A percentile compares a stretch with the other conserved stretches of the same genome.
phyloP scores from a whole-genome alignment of 805 yeast genomes.

The Yamadazyma nakazawae region DNA sequence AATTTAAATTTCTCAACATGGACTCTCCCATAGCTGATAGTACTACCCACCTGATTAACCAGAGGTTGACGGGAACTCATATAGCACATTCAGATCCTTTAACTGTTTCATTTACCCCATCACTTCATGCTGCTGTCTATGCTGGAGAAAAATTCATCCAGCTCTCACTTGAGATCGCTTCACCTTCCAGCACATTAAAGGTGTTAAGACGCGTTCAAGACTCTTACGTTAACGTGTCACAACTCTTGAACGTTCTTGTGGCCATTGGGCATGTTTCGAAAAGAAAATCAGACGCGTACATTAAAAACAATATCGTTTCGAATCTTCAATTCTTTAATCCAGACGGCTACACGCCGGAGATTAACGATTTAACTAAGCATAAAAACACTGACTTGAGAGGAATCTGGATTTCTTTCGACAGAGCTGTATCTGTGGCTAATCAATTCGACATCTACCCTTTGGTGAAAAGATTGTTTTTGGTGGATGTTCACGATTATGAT shows the following conservation, averaged over 20 bases:
- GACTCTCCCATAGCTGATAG: slow-evolving; percentile 42
- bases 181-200: slow-evolving; percentile 11
- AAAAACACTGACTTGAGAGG: slow-evolving; percentile 30
- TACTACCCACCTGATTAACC: slow-evolving; percentile 38
- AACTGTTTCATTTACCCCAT: slow-evolving; percentile 15
- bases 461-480: slow-evolving; percentile 33
- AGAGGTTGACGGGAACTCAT: slow-evolving; percentile 35
- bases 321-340: slow-evolving; percentile 26
- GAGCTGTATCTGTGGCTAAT: slow-evolving; percentile 37
- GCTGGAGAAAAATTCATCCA: slow-evolving; percentile 38
- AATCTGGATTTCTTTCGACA: slow-evolving; percentile 43
- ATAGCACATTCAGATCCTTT: background rate
- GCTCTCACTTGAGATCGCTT: slow-evolving; percentile 19
- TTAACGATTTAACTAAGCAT: slow-evolving; percentile 29
- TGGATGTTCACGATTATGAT: slow-evolving; percentile 45
- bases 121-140: slow-evolving; percentile 28
- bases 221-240: slow-evolving; percentile 38
- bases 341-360: slow-evolving; percentile 19
- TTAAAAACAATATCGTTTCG: slow-evolving; percentile 31
- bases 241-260: slow-evolving; percentile 33
- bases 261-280: slow-evolving; percentile 24
- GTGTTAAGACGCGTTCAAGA: slow-evolving; percentile 42
- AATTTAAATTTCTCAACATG: slow-evolving; percentile 19
- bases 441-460: slow-evolving; percentile 39
- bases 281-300: slow-evolving; percentile 26